Percentiles rank a stretch among this genome's conserved stretches.
These are phyloP conservation scores for Xylaria venustula DNA, from an alignment of 495 filamentous ascomycete species.

Conservation along the genomic window DNA sequence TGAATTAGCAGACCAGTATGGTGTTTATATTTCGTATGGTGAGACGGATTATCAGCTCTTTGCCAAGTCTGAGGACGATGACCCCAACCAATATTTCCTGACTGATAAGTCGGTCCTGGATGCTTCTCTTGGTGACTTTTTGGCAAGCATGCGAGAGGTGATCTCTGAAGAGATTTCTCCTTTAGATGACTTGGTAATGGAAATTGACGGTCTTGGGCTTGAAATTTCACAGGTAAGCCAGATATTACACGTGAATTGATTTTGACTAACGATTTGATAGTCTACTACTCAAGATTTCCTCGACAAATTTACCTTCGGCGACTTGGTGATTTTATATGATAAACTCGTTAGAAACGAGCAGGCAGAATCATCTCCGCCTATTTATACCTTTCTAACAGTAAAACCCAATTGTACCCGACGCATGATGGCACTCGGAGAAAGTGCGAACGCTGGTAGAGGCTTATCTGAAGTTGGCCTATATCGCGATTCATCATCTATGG, in stretches of 20 bases:
- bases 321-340: slow-evolving; percentile 37
- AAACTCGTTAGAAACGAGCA: slow-evolving; percentile 35
- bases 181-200: slow-evolving; percentile 67
- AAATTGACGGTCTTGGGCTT: slow-evolving; percentile 65
- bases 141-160: slow-evolving; percentile 63
- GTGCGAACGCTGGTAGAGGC: slow-evolving; percentile 29
- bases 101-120: slow-evolving; percentile 62
- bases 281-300: slow-evolving; percentile 27
- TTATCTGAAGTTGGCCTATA: slow-evolving; percentile 29
- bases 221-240: slow-evolving; percentile 68
- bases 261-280: slow-evolving; percentile 21
- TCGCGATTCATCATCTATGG: slow-evolving; percentile 19
- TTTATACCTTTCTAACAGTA: slow-evolving; percentile 33
- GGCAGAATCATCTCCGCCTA: slow-evolving; percentile 16
- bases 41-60: slow-evolving; percentile 70
- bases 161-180: slow-evolving; percentile 64
- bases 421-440: slow-evolving; percentile 30
- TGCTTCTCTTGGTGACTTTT: slow-evolving; percentile 55
- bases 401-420: slow-evolving; percentile 30
- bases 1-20: slow-evolving; percentile 20
- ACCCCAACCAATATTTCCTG: slow-evolving; percentile 71
- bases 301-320: slow-evolving; percentile 30
- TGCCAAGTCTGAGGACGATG: slow-evolving; percentile 61
- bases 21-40: slow-evolving; percentile 56
- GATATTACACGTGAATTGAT: background rate